Evolutionary conservation across 805 yeast species (phyloP).

Genomic region (Saccharomycopsis capsularis): DNA sequence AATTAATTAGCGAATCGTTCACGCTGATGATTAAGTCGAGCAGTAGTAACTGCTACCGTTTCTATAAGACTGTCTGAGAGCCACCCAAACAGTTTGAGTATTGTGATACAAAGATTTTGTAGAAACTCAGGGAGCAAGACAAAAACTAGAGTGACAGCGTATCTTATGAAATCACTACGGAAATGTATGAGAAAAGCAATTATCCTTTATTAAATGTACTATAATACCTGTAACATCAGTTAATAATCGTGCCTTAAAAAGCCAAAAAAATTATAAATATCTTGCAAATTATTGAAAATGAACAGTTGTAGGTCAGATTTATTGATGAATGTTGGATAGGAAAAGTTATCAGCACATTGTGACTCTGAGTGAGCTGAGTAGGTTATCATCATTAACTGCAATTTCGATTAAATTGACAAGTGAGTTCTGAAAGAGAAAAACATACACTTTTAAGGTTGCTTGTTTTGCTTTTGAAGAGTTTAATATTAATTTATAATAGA

Average conservation of each 20-base stretch:
- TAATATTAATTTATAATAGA: too few species aligned
- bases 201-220: background rate
- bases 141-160: too few species aligned
- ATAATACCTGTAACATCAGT: background rate
- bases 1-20: too few species aligned
- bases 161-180: too few species aligned
- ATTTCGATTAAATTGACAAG: background rate
- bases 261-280: background rate
- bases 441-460: background rate
- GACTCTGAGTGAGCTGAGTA: constrained; percentile 40
- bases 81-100: too few species aligned
- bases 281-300: background rate
- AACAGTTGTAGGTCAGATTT: constrained; percentile 24
- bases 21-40: too few species aligned
- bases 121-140: too few species aligned
- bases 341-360: constrained; percentile 32
- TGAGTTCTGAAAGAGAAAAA: background rate
- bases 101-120: too few species aligned
- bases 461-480: background rate
- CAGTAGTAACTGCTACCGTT: too few species aligned
- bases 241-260: background rate
- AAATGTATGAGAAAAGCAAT: too few species aligned
- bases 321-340: constrained; percentile 38
- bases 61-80: too few species aligned
- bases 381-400: constrained; percentile 31